Evolutionary conservation across 1,139 yeast genomes (phyloP), one percentile per base, ranked within the genome.

Genomic region (Sugiyamaella pinicola): DNA sequence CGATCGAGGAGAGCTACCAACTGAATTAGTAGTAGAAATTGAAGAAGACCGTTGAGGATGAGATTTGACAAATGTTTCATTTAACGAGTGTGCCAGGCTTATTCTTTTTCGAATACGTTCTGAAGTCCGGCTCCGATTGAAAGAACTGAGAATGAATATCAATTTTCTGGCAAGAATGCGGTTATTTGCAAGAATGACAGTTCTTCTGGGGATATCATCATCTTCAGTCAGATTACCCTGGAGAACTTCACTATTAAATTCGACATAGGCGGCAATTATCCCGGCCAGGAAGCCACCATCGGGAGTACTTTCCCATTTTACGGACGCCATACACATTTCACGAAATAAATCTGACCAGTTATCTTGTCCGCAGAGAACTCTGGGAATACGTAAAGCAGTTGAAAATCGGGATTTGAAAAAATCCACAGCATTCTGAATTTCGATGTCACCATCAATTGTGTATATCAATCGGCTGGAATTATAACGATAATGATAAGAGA

Each of bases 301-400:
- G 9, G 38, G 28, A 12, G 49, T 9, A 28, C 12, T 38, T 34
- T 56, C 59, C 52, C 53, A 53, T 35, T 50, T 50, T 9, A 52
- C 42, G 7, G 47, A 47, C 8, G 58, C 61, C 61, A 60, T 55
- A 12, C 55, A 47, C 29, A 64, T 51, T 49, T 63, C 61, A 12
- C 55, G 54, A 24, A 55, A 54, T 10, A 64, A 54, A 44, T 63
- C 66, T 1, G 56, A 47, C 67, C 66, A 64, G 29, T 64, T 50
- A 34, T 61, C 59, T 44, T 64, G 68, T 12, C 69, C 69, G 46
- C 67, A 65, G 12, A 65, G 45, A 6, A 65, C 67, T 5, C 69
- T 55, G 4, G 69, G 69, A n/a, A 64, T 61, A 15, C 59, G 55
- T 24, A 64, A 55, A 3, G 59, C 61, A 17, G 57, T 56, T 26